These are phyloP conservation scores for Barnettozyma sp. DNA, from an alignment of 805 yeast species.

Conservation along the genomic window DNA sequence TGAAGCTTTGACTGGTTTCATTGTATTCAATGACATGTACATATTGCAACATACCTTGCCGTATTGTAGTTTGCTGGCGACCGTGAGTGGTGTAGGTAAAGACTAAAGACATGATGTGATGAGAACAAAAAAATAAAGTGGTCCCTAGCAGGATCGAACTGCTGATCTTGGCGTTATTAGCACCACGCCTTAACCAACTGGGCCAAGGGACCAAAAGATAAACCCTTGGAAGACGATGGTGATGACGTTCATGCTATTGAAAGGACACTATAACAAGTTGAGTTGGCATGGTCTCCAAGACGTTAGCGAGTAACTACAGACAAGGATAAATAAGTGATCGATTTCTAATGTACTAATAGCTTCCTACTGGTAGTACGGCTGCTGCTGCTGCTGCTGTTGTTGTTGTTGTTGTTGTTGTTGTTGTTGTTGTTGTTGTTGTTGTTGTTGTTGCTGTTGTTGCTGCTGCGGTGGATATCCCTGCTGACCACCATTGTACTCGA, in stretches of 20 bases:
- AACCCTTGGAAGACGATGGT: no score
- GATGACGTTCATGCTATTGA: no score
- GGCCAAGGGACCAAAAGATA: slow-evolving; percentile 58
- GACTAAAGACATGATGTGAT: no score
- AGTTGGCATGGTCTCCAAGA: no score
- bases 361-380: slow-evolving; percentile 23
- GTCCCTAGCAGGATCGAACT: slow-evolving; percentile 85
- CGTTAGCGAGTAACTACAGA: no score
- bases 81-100: no score
- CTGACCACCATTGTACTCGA: slow-evolving; percentile 39
- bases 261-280: no score
- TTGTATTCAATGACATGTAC: slow-evolving; percentile 10
- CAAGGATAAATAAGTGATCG: no score
- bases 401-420: slow-evolving; percentile 8
- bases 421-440: slow-evolving; percentile 10
- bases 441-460: slow-evolving; percentile 13
- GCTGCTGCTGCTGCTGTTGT: slow-evolving; percentile 10
- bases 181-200: slow-evolving; percentile 56
- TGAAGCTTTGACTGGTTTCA: slow-evolving; percentile 14
- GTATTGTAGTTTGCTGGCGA: no score
- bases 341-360: no score
- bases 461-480: slow-evolving; percentile 9
- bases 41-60: no score
- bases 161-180: slow-evolving; percentile 60
- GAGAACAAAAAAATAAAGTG: slow-evolving; percentile 30